Base-by-base conservation (phyloP, 2,329 filamentous ascomycete genomes). In the Elsinoe fawcettii region DNA sequence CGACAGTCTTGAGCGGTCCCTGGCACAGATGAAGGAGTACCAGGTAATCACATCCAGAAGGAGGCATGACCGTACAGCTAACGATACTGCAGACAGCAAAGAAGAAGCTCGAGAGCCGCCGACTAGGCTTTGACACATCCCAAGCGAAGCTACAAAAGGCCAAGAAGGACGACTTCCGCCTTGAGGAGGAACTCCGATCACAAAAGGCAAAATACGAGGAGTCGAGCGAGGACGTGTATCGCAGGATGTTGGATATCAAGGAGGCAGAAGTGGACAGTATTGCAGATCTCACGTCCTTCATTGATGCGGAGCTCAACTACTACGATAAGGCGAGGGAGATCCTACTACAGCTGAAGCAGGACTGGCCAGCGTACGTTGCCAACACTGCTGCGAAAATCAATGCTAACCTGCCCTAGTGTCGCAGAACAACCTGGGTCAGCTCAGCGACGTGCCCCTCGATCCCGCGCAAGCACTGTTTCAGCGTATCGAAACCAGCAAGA, bases 191-290 rank as follows among this genome's bases (percentile, higher is more conserved):
- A 72, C 81, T 96, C 56, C 87, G 92, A 57, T 81, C 84, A 25
- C 89, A 93, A 70, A 95, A 95, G 71, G 88, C 89, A 65, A 97
- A 97, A 74, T 97, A 96, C 68, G 93, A 97, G 69, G 93, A 97
- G 75, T 86, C 89, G 14, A 93, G 82, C 67, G 92, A 97, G 67
- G 92, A 97, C 66, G 91, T 97, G 56, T 81, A 86, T 65, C 83
- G 92, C 59, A 82, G 92, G 57, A 97, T 97, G 93, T 84, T 95
- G 72, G 92, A 97, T 67, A 95, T 97, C 74, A 92, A 93, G 74
- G 91, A 96, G 66, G 82, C 89, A 20, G 92, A 97, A 72, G 79
- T 78, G 43, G 92, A 97, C 62, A 90, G 85, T 66, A 82, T 96
- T 41, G 78, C 81, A 49, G 90, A 96, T 67, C 76, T 97, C 58